Base-by-base conservation (phyloP, 345 rosid species). In the Heritiera littoralis region DNA sequence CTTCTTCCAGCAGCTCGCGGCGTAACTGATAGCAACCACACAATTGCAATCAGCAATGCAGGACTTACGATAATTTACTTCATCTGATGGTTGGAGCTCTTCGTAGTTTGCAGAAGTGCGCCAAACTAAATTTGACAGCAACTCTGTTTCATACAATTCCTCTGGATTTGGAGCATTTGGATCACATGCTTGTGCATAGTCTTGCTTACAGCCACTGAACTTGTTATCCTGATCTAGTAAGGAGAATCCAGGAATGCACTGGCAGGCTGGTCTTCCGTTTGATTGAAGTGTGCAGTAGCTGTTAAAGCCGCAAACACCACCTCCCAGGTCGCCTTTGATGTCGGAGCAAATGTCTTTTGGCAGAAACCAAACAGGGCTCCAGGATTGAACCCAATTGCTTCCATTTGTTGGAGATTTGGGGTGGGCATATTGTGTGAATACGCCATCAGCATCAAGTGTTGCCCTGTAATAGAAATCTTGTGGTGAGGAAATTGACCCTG, bases 241-340 rank as follows among this genome's bases (percentile, higher is more conserved):
- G 12, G 58, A 59, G 41, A 76, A 84, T 9, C 81, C 81, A 1
- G 79, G 83, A 35, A 78, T 82, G 75, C 83, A 84, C 11, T 61
- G 15, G 68, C 81, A 84, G 6, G 0, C 18, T 5, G 80, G 83
- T 76, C 79, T 81, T 41, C 56, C 64, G 18, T 67, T 77, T 9
- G 11, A 18, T 28, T 46, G 18, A 9, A 68, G 20, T 28, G 14
- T 43, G 67, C 84, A 81, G 73, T 76, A 66, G 76, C 81, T 81
- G 69, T 84, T 84, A 59, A 66, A 84, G 38, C 86, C 84, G 46
- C 86, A 79, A 9, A 75, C 28, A 12, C 86, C 84, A 3, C 78
- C 41, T 5, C 84, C 79, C 0, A 59, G 23, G 1, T 68, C 40
- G 17, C 28, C 4, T 5, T 2, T 32, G 1, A 46, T 51, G 28